A percentile compares a stretch with the other conserved stretches of the same genome.
Conservation (phyloP, 2,329 filamentous ascomycete species). For the Nothomitra cinnamomea region DNA sequence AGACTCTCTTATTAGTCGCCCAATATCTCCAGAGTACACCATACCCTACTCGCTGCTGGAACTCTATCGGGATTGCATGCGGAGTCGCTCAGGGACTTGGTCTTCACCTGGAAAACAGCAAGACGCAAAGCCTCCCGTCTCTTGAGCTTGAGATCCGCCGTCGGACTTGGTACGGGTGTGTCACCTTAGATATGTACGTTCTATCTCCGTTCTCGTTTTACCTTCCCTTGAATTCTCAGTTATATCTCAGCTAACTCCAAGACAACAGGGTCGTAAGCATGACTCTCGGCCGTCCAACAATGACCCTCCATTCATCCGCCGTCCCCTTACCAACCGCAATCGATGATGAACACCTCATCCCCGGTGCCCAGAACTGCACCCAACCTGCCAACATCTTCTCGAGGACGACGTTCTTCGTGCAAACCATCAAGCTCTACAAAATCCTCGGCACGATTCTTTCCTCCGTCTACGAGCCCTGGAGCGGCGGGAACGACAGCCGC, state of each 20-base stretch:
- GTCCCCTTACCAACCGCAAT: constrained; percentile 4
- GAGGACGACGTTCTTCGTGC: constrained; percentile 10
- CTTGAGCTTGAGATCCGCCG: constrained; percentile 21
- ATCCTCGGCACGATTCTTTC: constrained; percentile 21
- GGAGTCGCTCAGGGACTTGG: constrained; percentile 26
- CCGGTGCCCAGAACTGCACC: constrained; percentile 3
- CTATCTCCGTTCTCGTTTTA: background rate
- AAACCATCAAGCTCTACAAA: constrained; percentile 11
- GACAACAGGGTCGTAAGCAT: constrained; percentile 21
- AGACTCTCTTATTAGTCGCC: constrained; percentile 24
- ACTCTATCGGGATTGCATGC: constrained; percentile 25
- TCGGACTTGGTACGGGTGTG: constrained; percentile 25
- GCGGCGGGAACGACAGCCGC: background rate
- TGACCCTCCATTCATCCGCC: constrained; percentile 17
- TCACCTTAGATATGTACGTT: constrained; percentile 22
- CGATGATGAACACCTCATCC: constrained; percentile 6
- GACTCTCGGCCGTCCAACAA: constrained; percentile 21
- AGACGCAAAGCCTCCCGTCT: constrained; percentile 10
- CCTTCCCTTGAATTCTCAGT: background rate
- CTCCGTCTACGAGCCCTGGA: constrained; percentile 17
- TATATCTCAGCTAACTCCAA: background rate
- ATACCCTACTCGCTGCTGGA: constrained; percentile 26
- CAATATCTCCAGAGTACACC: constrained; percentile 25
- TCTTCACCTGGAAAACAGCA: constrained; percentile 19
- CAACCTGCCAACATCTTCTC: background rate